These are phyloP conservation scores for Metarhizium robertsii DNA, from an alignment of 2,329 filamentous ascomycete genomes.

Conservation along the genomic window DNA sequence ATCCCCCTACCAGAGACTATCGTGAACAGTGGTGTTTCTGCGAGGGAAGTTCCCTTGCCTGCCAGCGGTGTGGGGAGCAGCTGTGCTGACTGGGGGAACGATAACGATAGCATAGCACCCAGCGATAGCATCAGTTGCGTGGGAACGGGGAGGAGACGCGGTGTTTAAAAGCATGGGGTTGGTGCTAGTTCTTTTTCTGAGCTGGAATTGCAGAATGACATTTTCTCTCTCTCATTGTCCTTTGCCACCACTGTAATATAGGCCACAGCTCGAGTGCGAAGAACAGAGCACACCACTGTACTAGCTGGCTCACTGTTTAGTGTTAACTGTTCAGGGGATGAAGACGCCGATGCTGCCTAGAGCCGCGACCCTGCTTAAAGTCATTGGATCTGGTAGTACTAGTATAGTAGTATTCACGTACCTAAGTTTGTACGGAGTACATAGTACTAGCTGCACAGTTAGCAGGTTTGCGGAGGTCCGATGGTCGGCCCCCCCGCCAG, in stretches of 20 bases:
- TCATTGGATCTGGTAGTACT: no score
- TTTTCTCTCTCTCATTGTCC: neutral
- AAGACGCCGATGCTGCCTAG: no score
- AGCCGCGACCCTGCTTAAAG: no score
- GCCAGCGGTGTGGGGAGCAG: constrained; percentile 31
- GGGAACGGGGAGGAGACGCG: constrained; percentile 27
- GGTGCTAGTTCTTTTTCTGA: neutral
- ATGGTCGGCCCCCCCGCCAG: constrained; percentile 2
- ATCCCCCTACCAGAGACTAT: constrained; percentile 18
- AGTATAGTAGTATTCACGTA: no score
- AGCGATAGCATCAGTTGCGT: constrained; percentile 55
- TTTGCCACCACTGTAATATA: no score
- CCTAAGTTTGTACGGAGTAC: no score
- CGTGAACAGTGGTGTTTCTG: constrained; percentile 16
- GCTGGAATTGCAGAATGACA: neutral
- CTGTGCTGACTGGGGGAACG: constrained; percentile 34
- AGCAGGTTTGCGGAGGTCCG: neutral
- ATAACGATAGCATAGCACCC: constrained; percentile 45
- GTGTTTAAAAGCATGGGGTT: neutral
- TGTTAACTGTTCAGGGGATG: no score
- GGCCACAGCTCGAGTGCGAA: no score
- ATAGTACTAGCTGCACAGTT: no score
- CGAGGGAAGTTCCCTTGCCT: constrained; percentile 30
- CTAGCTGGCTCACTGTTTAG: no score
- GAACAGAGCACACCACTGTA: no score